Conservation (phyloP, 176 grass and related monocot species). For the Eremochloa ophiuroides region DNA sequence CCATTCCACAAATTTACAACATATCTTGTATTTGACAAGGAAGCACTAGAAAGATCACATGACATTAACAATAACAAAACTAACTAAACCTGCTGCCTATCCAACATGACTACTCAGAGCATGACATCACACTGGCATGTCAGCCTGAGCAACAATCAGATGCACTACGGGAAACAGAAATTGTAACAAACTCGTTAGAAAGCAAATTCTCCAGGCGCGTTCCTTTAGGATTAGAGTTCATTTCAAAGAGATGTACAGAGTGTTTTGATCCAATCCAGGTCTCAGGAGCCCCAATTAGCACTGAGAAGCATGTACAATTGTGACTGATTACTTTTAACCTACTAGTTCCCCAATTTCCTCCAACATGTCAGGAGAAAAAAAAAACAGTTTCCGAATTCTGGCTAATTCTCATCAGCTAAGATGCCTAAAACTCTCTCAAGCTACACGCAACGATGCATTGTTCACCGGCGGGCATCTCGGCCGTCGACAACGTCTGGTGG, state of each 20-base stretch:
- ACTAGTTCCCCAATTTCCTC: constrained; percentile 20
- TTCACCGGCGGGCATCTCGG: constrained; percentile 45
- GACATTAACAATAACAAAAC: neutral
- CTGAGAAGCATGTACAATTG: constrained; percentile 32
- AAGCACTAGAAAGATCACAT: neutral
- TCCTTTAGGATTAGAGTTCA: constrained; percentile 25
- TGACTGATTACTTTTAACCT: constrained; percentile 24
- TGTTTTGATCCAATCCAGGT: constrained; percentile 34
- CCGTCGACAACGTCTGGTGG: constrained; percentile 62
- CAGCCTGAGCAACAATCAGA: neutral
- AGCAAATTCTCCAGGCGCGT: neutral
- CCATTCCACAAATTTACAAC: neutral
- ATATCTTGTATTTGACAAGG: neutral
- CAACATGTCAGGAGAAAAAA: constrained; percentile 20
- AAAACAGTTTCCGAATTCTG: neutral
- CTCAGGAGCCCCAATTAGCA: constrained; percentile 37
- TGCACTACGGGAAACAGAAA: neutral
- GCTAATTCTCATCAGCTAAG: constrained; percentile 27
- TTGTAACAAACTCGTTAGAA: neutral
- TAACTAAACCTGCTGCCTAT: neutral
- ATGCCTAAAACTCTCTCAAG: constrained; percentile 36
- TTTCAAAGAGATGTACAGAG: constrained; percentile 19
- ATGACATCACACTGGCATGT: neutral
- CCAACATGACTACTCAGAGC: neutral
- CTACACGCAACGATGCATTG: constrained; percentile 35